A percentile compares a stretch with the other conserved stretches of the same genome.
phyloP scores from a whole-genome alignment of 2,329 filamentous ascomycete species.

The Penicillium frequentans region DNA sequence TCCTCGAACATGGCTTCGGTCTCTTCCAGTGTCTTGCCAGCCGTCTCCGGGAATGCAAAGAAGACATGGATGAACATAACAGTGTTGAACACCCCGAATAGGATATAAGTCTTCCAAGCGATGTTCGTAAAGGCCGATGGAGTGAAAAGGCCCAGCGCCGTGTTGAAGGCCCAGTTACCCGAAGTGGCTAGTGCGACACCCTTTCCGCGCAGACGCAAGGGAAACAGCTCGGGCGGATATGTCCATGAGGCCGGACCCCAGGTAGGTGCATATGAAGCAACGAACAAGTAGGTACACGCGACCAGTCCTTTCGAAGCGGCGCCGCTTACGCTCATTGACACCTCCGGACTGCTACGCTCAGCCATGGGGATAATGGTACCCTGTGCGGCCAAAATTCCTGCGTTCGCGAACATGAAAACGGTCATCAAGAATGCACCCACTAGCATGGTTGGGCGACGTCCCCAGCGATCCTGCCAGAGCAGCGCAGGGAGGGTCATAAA shows the following conservation, averaged over 20 bases:
- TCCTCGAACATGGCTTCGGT: conserved; percentile 29
- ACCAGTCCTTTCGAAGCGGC: conserved; percentile 25
- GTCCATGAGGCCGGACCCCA: conserved; percentile 40
- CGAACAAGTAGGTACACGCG: conserved; percentile 28
- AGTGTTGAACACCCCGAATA: conserved; percentile 47
- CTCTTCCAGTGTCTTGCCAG: conserved; percentile 30
- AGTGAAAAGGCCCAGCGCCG: conserved; percentile 51
- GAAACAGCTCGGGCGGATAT: conserved; percentile 48
- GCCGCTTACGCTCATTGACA: conserved; percentile 17
- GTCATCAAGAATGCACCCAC: conserved; percentile 64
- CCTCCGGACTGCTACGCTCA: conserved; percentile 9
- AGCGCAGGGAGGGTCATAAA: conserved; percentile 73
- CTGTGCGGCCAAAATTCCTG: conserved; percentile 33
- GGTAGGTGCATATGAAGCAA: conserved; percentile 27
- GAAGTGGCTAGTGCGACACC: conserved; percentile 44
- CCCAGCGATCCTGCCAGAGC: conserved; percentile 71
- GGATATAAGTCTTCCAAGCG: conserved; percentile 28
- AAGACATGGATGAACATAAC: conserved; percentile 36
- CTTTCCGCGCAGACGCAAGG: conserved; percentile 40
- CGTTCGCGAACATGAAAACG: conserved; percentile 40
- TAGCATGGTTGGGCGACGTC: conserved; percentile 66
- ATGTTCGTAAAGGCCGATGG: conserved; percentile 37
- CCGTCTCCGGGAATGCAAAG: conserved; percentile 33
- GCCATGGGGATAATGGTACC: conserved; percentile 13
- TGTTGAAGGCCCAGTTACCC: conserved; percentile 46